Evolutionary conservation across 441 rosid species (phyloP).

Genomic region (Macaranga tanarius): DNA sequence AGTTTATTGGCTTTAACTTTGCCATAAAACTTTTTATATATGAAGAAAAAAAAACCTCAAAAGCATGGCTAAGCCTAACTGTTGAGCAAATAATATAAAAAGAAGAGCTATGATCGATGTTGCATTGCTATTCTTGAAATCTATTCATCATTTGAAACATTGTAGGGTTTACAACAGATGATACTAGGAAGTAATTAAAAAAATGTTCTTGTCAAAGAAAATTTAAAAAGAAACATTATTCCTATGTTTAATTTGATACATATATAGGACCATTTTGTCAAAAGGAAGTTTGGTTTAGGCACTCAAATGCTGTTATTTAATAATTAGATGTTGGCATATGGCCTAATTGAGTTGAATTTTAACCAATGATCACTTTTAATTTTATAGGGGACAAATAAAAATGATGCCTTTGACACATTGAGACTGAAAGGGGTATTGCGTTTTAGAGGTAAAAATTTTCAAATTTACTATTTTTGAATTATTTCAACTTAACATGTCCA

Average conservation of each 20-base stretch:
- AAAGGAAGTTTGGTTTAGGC: conserved; percentile 5
- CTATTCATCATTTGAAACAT: conserved; percentile 18
- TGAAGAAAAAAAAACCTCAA: conserved; percentile 11
- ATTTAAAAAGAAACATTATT: background rate
- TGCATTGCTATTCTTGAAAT: conserved; percentile 4
- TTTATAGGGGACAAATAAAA: background rate
- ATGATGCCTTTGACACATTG: conserved; percentile 1
- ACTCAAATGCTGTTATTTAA: background rate
- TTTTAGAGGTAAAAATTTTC: conserved; percentile 7
- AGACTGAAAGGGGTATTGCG: background rate
- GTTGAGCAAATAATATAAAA: conserved; percentile 11
- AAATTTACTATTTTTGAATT: background rate
- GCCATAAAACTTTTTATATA: background rate
- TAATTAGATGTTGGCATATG: conserved; percentile 3
- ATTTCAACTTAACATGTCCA: too few relatives aligned
- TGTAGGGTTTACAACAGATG: conserved; percentile 28
- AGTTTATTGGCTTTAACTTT: conserved; percentile 4
- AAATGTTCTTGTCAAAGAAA: background rate
- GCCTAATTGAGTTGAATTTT: conserved; percentile 9
- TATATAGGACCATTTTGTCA: background rate
- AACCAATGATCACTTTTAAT: background rate
- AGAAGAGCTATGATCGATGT: background rate
- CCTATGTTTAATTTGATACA: too few relatives aligned
- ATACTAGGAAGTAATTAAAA: conserved; percentile 8
- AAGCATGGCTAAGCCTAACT: conserved; percentile 24